These are phyloP conservation scores for Entelexis paramagnoliae DNA, from an alignment of 1,139 yeast species.

Conservation along the genomic window DNA sequence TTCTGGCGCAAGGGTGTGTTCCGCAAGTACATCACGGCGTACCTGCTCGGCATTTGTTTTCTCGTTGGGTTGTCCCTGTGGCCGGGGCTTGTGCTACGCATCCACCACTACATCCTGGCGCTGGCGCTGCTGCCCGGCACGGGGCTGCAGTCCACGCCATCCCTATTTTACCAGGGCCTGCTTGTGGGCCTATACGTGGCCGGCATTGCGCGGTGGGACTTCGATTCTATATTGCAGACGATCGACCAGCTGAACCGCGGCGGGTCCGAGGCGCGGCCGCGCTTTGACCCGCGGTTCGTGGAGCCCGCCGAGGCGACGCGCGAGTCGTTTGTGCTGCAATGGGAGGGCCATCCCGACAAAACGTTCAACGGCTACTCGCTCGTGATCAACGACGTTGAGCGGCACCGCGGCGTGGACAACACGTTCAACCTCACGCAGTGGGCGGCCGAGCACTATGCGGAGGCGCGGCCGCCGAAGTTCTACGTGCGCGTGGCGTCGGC, in stretches of 20 bases:
- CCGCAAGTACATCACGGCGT: constrained; percentile 36
- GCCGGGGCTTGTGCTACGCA: constrained; percentile 64
- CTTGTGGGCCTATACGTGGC: constrained; percentile 69
- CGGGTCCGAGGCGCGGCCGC: constrained; percentile 51
- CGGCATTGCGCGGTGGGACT: constrained; percentile 89
- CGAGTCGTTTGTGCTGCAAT: constrained; percentile 25
- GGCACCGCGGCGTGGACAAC: constrained; percentile 44
- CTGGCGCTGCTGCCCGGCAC: constrained; percentile 77
- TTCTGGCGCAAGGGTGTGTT: constrained; percentile 77
- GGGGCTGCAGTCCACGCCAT: constrained; percentile 48
- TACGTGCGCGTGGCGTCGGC: constrained; percentile 23
- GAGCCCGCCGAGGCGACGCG: constrained; percentile 29
- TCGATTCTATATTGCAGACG: constrained; percentile 81
- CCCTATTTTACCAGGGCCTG: constrained; percentile 71
- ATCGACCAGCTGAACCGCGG: constrained; percentile 49
- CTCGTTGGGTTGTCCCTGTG: constrained; percentile 42
- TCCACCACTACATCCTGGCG: constrained; percentile 86
- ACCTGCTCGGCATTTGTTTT: constrained; percentile 27
- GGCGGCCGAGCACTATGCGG: constrained; percentile 15
- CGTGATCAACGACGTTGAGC: constrained; percentile 69
- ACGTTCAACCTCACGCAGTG: constrained; percentile 27
- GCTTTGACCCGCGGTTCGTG: constrained; percentile 40
- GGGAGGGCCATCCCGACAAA: constrained; percentile 9
- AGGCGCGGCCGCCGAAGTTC: constrained; percentile 4
- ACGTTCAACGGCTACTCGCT: constrained; percentile 46